Evolutionary conservation across 2,329 filamentous ascomycete genomes (phyloP), one percentile per base, ranked within the genome.

Genomic region (Didymella keratinophila): DNA sequence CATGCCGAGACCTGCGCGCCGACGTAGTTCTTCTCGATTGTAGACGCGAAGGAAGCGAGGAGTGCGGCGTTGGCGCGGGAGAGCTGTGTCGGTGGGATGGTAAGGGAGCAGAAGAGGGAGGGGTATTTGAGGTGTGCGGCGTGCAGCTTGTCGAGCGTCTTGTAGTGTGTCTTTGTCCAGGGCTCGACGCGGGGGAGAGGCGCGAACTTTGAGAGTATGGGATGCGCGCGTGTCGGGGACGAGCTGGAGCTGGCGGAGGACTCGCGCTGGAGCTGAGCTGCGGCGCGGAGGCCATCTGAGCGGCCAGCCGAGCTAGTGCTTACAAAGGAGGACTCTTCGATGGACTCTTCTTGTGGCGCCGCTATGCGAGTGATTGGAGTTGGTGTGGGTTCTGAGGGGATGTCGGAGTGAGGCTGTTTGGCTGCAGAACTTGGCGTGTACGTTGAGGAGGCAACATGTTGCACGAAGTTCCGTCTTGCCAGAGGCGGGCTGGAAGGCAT

Each of bases 161-260:
- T 74, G 65, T 76, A 79, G 60, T 79, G 77, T 0, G 76, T 77
- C 37, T 73, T 73, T 32, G 76, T 78, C 74, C 76, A 79, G 4
- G 77, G 76, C 42, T 76, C 70, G 18, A 74, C 39, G 27, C 69
- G 71, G 8, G 77, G 77, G 0, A 79, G 66, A 8, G 65, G 63
- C 5, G 63, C 48, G 48, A 72, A 65, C 41, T 69, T 65, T 14
- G 62, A 43, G 9, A 69, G 63, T 6, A 71, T 62, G 0, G 75
- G 75, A 36, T 76, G 74, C 2, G 58, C 61, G n/a, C 64, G 58
- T 36, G 39, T 7, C 10, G 61, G 32, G 6, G 36, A 56, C 2
- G 58, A 55, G 30, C 59, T 60, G 11, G 53, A 25, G 58, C 48
- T 58, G 63, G 53, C 53, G 16, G 51, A 55, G 11, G 52, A 55